Evolutionary conservation across 2,329 filamentous ascomycete species (phyloP).

Genomic region (Claviceps sp.): DNA sequence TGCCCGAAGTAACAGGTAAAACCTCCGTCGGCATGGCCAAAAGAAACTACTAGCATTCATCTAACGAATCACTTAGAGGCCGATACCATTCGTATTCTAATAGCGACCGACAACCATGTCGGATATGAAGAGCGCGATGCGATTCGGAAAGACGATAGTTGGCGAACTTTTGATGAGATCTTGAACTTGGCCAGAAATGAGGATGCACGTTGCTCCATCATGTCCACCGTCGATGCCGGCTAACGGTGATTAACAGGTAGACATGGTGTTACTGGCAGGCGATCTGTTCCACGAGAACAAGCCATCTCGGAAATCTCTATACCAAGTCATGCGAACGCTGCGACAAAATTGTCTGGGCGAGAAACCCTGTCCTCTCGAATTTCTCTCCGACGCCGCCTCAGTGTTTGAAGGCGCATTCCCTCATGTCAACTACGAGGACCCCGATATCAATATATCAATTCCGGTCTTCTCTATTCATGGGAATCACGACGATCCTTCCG

Average conservation of each 20-base stretch:
- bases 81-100: conserved; percentile 86
- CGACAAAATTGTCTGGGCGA: conserved; percentile 89
- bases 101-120: conserved; percentile 96
- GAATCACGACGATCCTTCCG: conserved; percentile 97
- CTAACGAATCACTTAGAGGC: conserved; percentile 27
- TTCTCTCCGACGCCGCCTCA: conserved; percentile 83
- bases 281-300: conserved; percentile 98
- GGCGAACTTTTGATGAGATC: conserved; percentile 90
- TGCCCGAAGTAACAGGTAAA: conserved; percentile 6
- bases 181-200: conserved; percentile 74
- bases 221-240: not conserved
- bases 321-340: conserved; percentile 90
- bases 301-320: conserved; percentile 88
- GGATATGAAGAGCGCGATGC: conserved; percentile 89
- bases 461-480: conserved; percentile 97
- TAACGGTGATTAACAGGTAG: conserved; percentile 38
- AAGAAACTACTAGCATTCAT: not conserved
- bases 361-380: conserved; percentile 89
- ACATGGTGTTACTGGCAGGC: conserved; percentile 91
- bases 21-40: no score
- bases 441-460: conserved; percentile 92
- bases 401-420: conserved; percentile 83
- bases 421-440: conserved; percentile 95
- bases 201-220: conserved; percentile 42
- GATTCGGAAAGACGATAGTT: conserved; percentile 92